Percentiles rank a stretch among this genome's conserved stretches.
Evolutionary conservation across 176 grass and related monocot species (phyloP).

Genomic region (Triticum monococcum): DNA sequence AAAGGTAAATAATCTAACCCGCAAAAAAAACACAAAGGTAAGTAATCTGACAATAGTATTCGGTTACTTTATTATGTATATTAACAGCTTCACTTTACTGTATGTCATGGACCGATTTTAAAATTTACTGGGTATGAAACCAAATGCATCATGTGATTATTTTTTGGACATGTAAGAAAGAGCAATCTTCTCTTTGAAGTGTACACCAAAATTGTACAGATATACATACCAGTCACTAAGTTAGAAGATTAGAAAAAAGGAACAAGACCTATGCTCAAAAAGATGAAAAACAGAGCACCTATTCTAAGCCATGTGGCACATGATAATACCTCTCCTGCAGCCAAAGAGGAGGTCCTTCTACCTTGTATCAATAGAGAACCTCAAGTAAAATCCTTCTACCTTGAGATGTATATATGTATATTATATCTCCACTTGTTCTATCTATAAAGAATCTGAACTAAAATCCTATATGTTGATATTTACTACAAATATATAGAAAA

Average conservation of each 20-base stretch:
- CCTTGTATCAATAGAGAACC: constrained; percentile 2
- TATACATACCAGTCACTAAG: constrained; percentile 39
- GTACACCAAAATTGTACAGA: constrained; percentile 39
- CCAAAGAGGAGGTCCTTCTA: not conserved
- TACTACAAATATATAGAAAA: not conserved
- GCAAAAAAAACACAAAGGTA: too few species aligned
- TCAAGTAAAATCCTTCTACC: not conserved
- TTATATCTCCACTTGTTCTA: not conserved
- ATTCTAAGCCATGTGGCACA: not conserved
- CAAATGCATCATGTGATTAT: not conserved
- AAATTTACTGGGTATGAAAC: too few species aligned
- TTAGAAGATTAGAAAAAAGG: constrained; percentile 23
- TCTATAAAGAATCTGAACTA: constrained; percentile 33
- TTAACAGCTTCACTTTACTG: not conserved
- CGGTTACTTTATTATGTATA: not conserved
- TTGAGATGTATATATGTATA: not conserved
- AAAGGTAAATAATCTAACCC: too few species aligned
- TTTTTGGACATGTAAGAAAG: not conserved
- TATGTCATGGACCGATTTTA: not conserved
- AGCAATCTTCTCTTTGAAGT: not conserved
- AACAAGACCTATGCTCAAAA: constrained; percentile 16
- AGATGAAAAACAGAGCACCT: constrained; percentile 34
- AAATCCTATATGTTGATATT: constrained; percentile 15
- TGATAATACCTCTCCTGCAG: constrained; percentile 26
- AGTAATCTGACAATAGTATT: not conserved